A percentile compares a stretch with the other conserved stretches of the same genome.
Evolutionary conservation across 1,139 yeast species (phyloP).

Genomic region (Williopsis jadinii): DNA sequence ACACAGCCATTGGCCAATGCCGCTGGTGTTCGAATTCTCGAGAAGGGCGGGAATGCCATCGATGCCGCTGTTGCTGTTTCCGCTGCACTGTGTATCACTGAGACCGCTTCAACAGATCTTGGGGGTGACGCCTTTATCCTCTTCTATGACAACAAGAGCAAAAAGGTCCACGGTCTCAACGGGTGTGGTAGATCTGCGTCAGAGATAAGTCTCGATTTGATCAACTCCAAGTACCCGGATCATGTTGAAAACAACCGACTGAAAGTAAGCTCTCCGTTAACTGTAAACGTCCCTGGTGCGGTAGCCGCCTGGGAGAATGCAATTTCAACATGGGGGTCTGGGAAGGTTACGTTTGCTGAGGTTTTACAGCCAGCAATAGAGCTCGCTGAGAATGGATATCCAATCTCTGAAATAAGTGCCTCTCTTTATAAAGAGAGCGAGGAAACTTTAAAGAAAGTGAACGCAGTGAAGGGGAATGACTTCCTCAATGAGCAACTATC

Average conservation of each 20-base stretch:
- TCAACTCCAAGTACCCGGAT: constrained; percentile 33
- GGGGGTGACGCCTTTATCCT: constrained; percentile 81
- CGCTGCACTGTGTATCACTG: constrained; percentile 66
- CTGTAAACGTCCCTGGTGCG: constrained; percentile 73
- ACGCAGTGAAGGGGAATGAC: constrained; percentile 24
- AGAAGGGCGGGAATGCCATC: constrained; percentile 73
- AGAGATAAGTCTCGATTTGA: constrained; percentile 41
- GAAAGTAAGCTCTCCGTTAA: constrained; percentile 44
- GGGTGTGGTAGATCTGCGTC: constrained; percentile 73
- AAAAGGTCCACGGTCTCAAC: constrained; percentile 58
- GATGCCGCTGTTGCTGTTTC: constrained; percentile 73
- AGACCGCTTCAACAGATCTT: constrained; percentile 73
- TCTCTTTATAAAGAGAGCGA: constrained; percentile 41
- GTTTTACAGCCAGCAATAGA: constrained; percentile 65
- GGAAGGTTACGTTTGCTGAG: constrained; percentile 51
- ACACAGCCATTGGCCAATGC: constrained; percentile 74
- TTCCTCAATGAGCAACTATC: constrained; percentile 26
- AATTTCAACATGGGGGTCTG: constrained; percentile 64
- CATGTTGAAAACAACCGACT: constrained; percentile 24
- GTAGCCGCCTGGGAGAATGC: constrained; percentile 76
- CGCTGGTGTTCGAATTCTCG: constrained; percentile 62
- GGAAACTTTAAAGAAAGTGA: constrained; percentile 33
- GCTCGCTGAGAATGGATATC: constrained; percentile 62
- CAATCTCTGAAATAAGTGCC: constrained; percentile 55
- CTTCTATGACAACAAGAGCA: constrained; percentile 44